Conservation (phyloP, 1,284 basidiomycete species). For the Coniferiporia sulphurascens region DNA sequence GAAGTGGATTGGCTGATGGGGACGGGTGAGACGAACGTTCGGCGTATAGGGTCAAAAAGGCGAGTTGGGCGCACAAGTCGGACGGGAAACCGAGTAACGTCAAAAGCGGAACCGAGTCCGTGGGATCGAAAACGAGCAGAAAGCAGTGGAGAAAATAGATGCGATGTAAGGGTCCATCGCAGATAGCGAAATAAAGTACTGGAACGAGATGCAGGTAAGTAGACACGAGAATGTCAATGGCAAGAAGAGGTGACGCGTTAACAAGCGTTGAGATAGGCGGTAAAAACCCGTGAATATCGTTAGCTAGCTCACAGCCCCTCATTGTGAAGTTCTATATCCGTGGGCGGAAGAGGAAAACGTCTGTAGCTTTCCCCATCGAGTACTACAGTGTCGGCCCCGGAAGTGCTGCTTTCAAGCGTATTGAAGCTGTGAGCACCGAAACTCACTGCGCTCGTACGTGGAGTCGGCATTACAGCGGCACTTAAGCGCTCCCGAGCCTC, state of each 20-base stretch:
- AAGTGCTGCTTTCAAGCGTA: slow-evolving; percentile 2
- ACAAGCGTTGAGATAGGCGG: neutral
- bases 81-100: neutral
- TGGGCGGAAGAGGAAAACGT: slow-evolving; percentile 15
- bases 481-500: slow-evolving; percentile 15
- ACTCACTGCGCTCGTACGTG: slow-evolving; percentile 9
- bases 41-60: neutral
- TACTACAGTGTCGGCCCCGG: neutral
- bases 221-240: neutral
- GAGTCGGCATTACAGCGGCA: slow-evolving; percentile 12
- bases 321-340: slow-evolving; percentile 12
- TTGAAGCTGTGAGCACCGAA: neutral
- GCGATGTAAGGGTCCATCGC: no score
- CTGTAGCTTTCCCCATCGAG: slow-evolving; percentile 8
- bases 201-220: no score
- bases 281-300: neutral
- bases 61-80: neutral
- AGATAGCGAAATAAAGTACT: no score
- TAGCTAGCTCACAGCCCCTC: neutral
- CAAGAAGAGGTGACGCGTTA: neutral
- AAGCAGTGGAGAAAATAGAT: neutral
- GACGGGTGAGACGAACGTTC: neutral
- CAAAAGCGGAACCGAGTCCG: neutral
- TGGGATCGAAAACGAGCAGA: neutral
- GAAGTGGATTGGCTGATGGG: neutral